Conservation (phyloP, 495 filamentous ascomycete species). For the Bacidia rubella region DNA sequence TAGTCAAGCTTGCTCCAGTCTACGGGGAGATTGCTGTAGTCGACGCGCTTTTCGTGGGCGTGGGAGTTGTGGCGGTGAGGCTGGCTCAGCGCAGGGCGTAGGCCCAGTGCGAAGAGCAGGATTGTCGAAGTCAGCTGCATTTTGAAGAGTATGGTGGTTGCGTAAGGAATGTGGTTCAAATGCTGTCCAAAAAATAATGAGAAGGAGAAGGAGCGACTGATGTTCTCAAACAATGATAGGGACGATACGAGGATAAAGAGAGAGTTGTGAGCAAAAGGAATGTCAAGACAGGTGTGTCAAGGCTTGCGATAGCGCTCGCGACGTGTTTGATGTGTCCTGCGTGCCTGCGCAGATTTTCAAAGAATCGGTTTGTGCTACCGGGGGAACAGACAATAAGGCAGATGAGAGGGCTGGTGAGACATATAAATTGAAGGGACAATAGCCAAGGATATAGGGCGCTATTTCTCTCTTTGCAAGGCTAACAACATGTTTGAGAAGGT, state of each 20-base stretch:
- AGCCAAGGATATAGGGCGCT: no score
- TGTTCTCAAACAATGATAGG: background rate
- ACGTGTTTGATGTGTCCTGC: no score
- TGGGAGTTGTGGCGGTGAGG: background rate
- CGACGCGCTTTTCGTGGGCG: conserved; percentile 1
- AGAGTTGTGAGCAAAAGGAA: no score
- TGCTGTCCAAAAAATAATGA: no score
- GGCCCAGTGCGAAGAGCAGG: conserved; percentile 15
- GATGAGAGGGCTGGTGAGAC: no score
- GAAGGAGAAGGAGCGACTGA: background rate
- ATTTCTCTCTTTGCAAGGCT: background rate
- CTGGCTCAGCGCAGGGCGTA: conserved; percentile 1
- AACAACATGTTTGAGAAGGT: background rate
- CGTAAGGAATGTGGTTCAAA: background rate
- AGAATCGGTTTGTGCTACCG: no score
- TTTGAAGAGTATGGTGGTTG: background rate
- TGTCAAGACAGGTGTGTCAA: no score
- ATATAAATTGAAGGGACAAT: no score
- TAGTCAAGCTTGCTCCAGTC: conserved; percentile 21
- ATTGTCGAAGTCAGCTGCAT: conserved; percentile 11
- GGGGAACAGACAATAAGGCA: no score
- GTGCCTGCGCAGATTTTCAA: no score
- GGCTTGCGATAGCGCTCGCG: no score
- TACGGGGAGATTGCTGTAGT: conserved; percentile 16
- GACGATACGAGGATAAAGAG: no score